Evolutionary conservation across 768 basidiomycete genomes (phyloP).

Genomic region (Boletus sp.): DNA sequence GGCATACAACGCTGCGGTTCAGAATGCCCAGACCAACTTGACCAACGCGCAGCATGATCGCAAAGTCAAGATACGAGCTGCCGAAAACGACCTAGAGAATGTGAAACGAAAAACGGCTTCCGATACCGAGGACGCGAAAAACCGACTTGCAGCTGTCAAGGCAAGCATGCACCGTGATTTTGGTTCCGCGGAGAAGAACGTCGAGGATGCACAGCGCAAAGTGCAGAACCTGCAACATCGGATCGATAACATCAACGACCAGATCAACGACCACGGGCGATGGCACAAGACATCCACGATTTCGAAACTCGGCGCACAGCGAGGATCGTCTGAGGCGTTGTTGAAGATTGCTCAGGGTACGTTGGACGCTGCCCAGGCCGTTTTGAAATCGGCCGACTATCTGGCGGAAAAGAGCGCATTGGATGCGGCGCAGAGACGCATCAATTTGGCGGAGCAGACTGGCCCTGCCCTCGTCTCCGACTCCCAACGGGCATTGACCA

Average conservation of each 20-base stretch:
- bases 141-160: background rate
- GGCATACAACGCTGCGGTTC: too few relatives aligned
- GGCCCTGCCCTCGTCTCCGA: background rate
- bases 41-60: too few relatives aligned
- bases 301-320: background rate
- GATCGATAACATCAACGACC: background rate
- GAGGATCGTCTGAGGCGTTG: background rate
- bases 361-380: background rate
- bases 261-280: background rate
- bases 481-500: background rate
- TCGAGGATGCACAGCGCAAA: background rate
- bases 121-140: background rate
- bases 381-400: background rate
- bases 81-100: too few relatives aligned
- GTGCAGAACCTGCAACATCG: background rate
- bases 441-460: background rate
- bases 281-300: background rate
- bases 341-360: background rate
- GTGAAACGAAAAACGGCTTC: background rate
- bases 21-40: too few relatives aligned
- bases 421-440: background rate
- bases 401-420: background rate
- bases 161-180: background rate
- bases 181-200: background rate
- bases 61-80: too few relatives aligned